Evolutionary conservation across 306 rosid species (phyloP).

Genomic region (Casuarina cunninghamiana): DNA sequence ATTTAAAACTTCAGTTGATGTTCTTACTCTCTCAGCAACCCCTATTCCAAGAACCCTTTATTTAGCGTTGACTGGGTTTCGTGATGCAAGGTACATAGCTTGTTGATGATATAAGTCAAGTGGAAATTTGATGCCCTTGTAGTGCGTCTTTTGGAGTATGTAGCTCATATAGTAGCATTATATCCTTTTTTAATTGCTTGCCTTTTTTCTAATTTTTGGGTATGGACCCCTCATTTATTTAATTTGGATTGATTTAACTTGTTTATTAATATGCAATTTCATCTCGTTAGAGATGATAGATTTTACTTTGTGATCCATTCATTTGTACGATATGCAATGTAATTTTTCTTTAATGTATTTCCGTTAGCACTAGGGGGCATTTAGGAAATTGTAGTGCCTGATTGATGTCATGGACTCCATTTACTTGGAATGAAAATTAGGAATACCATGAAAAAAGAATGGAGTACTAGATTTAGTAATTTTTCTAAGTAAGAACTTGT

Average conservation of each 20-base stretch:
- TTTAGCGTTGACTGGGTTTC: constrained; percentile 94
- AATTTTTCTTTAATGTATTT: too few relatives aligned
- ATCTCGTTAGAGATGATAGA: neutral
- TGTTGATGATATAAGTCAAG: constrained; percentile 22
- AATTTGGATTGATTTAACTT: neutral
- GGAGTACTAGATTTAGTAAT: neutral
- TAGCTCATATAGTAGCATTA: constrained; percentile 21
- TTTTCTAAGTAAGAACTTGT: neutral
- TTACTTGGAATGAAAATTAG: neutral
- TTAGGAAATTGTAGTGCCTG: too few relatives aligned
- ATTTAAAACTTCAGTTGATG: constrained; percentile 89
- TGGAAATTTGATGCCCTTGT: neutral
- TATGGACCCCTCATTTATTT: neutral
- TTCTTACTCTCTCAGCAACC: constrained; percentile 91
- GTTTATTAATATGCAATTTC: neutral
- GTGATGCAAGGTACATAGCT: constrained; percentile 85
- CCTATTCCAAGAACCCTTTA: constrained; percentile 96
- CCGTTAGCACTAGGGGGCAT: too few relatives aligned
- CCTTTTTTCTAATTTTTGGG: neutral
- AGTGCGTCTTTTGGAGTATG: constrained; percentile 17
- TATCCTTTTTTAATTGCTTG: neutral
- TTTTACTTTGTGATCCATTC: neutral
- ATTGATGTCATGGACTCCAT: neutral
- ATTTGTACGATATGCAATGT: neutral
- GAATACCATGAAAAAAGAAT: neutral